Base-by-base conservation (phyloP, 495 filamentous ascomycete genomes). In the Podospora pseudopauciseta region DNA sequence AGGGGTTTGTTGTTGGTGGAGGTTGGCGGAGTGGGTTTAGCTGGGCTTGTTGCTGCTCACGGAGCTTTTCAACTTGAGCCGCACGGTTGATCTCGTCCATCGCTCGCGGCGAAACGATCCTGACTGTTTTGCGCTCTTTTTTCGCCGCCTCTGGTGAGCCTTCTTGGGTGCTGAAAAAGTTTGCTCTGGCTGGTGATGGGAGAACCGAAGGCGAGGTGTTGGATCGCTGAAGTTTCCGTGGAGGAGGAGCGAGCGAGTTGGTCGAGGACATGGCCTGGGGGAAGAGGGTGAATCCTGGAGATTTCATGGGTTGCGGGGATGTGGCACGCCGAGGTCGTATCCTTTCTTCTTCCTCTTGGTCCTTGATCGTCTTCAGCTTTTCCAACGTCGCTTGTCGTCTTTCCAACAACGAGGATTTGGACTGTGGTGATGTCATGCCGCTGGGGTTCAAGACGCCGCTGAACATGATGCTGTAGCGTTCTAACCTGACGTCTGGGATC, bases 391-490 rank as follows among this genome's bases (percentile, higher is more conserved):
- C 90, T 74, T 91, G 90, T 55, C 91, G 84, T 72, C 90, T 84
- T 72, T 86, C 84, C 62, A 92, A 80, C 30, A 92, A 80, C 0
- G 84, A 80, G 20, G 86, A 80, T 23, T 76, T 68, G 39, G 67
- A 49, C 39, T 49, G 39, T 65, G 59, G 59, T 32, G 23, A 28
- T 26, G 23, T 27, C 23, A 11, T 30, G 26, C 55, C 65, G 64
- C 63, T 57, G 5, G 65, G 82, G 76, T 73, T 81, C 62, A 97
- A 82, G 9, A 97, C 84, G 57, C 85, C 88, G 60, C 89, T 86
- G 77, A 98, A 98, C 94, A 98, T 97, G 63, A 98, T 86, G 67
- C 92, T 96, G 70, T 97, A 98, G 26, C 94, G 83, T 74, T 97
- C 94, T 83, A 98, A 83, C 63, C 92, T 82, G 55, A 91, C 84